A percentile compares a stretch with the other conserved stretches of the same genome.
Conservation (phyloP, 2,329 filamentous ascomycete species). For the Aspergillus bombycis region DNA sequence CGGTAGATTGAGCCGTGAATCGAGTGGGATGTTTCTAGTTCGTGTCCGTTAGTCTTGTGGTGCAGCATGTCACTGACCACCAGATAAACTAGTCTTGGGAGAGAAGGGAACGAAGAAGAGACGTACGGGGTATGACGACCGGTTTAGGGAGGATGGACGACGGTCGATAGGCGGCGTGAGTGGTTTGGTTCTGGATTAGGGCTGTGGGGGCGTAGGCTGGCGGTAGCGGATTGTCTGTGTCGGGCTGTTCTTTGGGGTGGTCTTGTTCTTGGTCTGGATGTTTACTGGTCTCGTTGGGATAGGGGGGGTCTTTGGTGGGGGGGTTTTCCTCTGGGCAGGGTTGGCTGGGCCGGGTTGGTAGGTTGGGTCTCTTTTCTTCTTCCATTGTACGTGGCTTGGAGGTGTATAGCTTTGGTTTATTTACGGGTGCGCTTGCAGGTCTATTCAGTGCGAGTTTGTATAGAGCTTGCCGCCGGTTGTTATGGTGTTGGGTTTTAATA, state of each 20-base stretch:
- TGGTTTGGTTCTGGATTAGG: constrained; percentile 13
- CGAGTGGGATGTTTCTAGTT: constrained; percentile 17
- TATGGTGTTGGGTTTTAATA: neutral
- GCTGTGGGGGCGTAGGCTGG: constrained; percentile 1
- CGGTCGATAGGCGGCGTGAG: neutral
- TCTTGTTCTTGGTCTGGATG: neutral
- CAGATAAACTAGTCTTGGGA: neutral
- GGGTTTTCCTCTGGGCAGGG: neutral
- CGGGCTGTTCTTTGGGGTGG: neutral
- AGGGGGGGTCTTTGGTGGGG: neutral
- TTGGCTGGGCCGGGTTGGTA: neutral
- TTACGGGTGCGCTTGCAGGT: neutral
- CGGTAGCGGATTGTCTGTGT: neutral
- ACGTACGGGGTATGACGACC: constrained; percentile 17
- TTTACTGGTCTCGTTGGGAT: neutral
- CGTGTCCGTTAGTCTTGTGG: neutral
- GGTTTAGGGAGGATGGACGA: constrained; percentile 14
- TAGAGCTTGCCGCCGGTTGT: no score
- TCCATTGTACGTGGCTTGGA: neutral
- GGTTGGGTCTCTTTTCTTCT: neutral
- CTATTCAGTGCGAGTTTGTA: neutral
- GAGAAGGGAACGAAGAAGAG: neutral
- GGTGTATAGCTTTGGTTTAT: neutral
- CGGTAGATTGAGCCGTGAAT: constrained; percentile 19
- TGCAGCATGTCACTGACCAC: no score